Conservation (phyloP, 805 yeast species). For the Ogataea haglerorum region DNA sequence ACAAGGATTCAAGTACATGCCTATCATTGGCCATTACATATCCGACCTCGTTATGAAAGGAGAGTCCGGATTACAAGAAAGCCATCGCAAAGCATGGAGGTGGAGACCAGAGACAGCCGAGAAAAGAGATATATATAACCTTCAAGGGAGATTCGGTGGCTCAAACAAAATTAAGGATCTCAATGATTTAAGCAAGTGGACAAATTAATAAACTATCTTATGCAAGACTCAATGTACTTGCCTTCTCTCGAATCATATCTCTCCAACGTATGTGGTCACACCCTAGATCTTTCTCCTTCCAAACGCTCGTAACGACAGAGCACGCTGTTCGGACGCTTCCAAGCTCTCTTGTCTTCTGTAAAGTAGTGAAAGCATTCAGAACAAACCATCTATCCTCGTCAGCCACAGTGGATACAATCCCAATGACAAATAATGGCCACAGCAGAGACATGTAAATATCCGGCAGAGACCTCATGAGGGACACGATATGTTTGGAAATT, state of each 20-base stretch:
- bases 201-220: constrained; percentile 5
- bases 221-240: constrained; percentile 39
- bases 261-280: constrained; percentile 32
- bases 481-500: constrained; percentile 24
- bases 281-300: constrained; percentile 40
- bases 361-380: constrained; percentile 30
- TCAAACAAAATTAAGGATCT: constrained; percentile 19
- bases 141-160: constrained; percentile 23
- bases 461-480: constrained; percentile 26
- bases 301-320: constrained; percentile 34
- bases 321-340: constrained; percentile 38
- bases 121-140: constrained; percentile 32
- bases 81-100: constrained; percentile 28
- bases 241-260: constrained; percentile 36
- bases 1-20: constrained; percentile 43
- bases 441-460: constrained; percentile 35
- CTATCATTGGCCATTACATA: constrained; percentile 43
- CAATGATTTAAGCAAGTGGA: constrained; percentile 6
- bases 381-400: constrained; percentile 41
- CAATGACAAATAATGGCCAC: constrained; percentile 42
- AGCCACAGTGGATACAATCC: constrained; percentile 34
- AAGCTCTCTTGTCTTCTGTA: constrained; percentile 37
- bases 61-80: constrained; percentile 25
- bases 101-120: constrained; percentile 36
- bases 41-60: constrained; percentile 26